These are phyloP conservation scores for Pholiota adiposa DNA, from an alignment of 1,284 basidiomycete species.

Conservation along the genomic window DNA sequence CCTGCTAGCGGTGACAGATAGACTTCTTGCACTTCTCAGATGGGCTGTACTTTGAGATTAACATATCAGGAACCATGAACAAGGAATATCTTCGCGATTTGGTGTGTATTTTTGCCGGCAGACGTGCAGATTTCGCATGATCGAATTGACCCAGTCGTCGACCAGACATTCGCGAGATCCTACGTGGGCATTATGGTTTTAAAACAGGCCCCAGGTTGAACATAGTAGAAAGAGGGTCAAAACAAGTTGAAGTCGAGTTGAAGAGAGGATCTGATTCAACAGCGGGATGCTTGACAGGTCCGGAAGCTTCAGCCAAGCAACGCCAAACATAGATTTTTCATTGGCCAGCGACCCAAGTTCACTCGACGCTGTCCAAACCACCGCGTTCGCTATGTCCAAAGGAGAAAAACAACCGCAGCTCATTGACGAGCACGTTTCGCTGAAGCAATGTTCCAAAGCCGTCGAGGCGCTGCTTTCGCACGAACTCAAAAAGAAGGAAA, in stretches of 20 bases:
- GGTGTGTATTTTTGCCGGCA: too few species aligned
- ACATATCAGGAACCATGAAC: background rate
- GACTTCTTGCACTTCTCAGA: background rate
- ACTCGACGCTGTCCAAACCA: slow-evolving; percentile 10
- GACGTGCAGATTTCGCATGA: too few species aligned
- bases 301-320: slow-evolving; percentile 17
- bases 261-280: too few species aligned
- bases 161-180: too few species aligned
- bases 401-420: slow-evolving; percentile 37
- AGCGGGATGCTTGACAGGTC: too few species aligned
- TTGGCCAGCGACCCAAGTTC: background rate
- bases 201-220: too few species aligned
- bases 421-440: slow-evolving; percentile 72
- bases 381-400: slow-evolving; percentile 41
- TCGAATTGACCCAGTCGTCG: too few species aligned
- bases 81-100: too few species aligned
- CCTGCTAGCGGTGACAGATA: background rate
- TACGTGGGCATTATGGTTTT: too few species aligned
- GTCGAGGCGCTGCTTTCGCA: slow-evolving; percentile 77
- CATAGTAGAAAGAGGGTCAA: too few species aligned
- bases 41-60: background rate
- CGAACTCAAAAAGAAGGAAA: slow-evolving; percentile 62
- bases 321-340: slow-evolving; percentile 23
- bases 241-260: too few species aligned
- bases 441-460: slow-evolving; percentile 78